These are phyloP conservation scores for Ascochyta rabiei DNA, from an alignment of 2,329 filamentous ascomycete species.

Conservation along the genomic window DNA sequence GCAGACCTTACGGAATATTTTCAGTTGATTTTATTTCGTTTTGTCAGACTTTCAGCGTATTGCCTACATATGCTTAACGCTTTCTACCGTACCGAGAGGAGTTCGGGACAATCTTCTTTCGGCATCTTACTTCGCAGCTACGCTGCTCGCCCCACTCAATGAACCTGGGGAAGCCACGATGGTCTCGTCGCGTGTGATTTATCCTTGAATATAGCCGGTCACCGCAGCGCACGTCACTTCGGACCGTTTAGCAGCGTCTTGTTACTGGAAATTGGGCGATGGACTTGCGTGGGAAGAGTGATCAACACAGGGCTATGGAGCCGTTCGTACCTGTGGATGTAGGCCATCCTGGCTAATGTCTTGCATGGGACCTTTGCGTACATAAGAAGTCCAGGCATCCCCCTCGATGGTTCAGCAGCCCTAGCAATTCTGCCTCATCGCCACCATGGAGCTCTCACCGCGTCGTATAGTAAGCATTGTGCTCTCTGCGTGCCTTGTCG, in stretches of 20 bases:
- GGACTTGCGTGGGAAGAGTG: neutral
- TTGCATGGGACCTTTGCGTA: constrained; percentile 7
- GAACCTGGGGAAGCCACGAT: constrained; percentile 14
- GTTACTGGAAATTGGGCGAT: constrained; percentile 7
- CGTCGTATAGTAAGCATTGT: constrained; percentile 31
- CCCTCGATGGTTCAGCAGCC: constrained; percentile 4
- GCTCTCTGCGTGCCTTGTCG: constrained; percentile 28
- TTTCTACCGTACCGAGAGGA: neutral
- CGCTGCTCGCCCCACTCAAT: constrained; percentile 10
- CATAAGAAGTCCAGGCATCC: constrained; percentile 7
- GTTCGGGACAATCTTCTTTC: constrained; percentile 1
- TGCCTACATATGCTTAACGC: neutral
- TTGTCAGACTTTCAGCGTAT: neutral
- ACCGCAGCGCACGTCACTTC: constrained; percentile 6
- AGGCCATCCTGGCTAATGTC: constrained; percentile 10
- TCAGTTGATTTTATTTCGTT: neutral
- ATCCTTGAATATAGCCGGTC: constrained; percentile 16
- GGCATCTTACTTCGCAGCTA: neutral
- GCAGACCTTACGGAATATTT: constrained; percentile 5
- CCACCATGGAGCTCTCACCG: constrained; percentile 40
- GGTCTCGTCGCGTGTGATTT: constrained; percentile 10
- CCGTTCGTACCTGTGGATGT: constrained; percentile 2
- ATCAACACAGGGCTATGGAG: constrained; percentile 14
- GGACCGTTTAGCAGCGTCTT: constrained; percentile 1
- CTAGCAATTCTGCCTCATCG: neutral